Evolutionary conservation across 2,329 filamentous ascomycete genomes (phyloP).

Genomic region (Nemania abortiva): DNA sequence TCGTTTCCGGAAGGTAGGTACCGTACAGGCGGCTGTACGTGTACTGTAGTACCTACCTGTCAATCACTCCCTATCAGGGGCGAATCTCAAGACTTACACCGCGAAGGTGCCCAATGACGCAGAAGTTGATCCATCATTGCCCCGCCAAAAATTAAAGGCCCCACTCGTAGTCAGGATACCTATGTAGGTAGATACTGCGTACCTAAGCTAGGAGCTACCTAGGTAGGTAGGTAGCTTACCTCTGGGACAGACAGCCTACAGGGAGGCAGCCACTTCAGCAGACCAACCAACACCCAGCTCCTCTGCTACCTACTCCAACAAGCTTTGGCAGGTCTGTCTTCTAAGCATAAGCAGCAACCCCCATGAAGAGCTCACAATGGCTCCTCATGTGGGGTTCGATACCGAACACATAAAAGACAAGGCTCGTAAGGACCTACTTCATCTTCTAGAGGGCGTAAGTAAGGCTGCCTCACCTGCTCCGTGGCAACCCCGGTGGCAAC

Average conservation of each 20-base stretch:
- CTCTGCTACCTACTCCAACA: conserved; percentile 19
- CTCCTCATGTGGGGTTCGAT: conserved; percentile 77
- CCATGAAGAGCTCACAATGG: conserved; percentile 72
- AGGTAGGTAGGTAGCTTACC: neutral
- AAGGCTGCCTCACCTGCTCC: conserved; percentile 45
- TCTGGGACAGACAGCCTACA: neutral
- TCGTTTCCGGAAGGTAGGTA: neutral
- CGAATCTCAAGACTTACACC: too few relatives aligned
- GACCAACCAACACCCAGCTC: conserved; percentile 25
- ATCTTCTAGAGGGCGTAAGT: conserved; percentile 95
- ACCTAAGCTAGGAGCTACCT: neutral
- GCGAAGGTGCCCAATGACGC: conserved; percentile 30
- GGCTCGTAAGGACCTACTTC: conserved; percentile 88
- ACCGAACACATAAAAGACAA: conserved; percentile 82
- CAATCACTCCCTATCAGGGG: too few relatives aligned
- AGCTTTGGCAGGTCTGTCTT: conserved; percentile 7
- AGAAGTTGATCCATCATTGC: conserved; percentile 16
- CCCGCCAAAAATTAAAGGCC: conserved; percentile 19
- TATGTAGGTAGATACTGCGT: neutral
- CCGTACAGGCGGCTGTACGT: too few relatives aligned
- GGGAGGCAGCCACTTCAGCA: neutral
- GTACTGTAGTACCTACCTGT: too few relatives aligned
- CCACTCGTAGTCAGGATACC: conserved; percentile 8
- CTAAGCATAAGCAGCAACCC: conserved; percentile 43
- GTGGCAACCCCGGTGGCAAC: conserved; percentile 27